Percentiles rank a stretch among this genome's conserved stretches.
These are phyloP conservation scores for Fusarium solani-melongenae DNA, from an alignment of 2,329 filamentous ascomycete genomes.

Conservation along the genomic window DNA sequence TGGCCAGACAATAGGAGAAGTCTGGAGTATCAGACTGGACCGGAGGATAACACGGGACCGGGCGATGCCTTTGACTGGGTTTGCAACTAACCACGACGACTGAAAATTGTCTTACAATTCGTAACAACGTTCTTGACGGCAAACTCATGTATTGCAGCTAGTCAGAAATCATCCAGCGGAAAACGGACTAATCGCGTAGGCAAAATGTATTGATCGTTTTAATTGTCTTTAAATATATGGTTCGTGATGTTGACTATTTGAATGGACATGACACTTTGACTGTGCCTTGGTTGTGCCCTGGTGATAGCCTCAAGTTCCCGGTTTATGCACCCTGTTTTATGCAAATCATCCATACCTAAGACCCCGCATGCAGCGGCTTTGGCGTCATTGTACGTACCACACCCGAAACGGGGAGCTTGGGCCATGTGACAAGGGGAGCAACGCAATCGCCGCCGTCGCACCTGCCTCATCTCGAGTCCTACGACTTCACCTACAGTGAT, in stretches of 20 bases:
- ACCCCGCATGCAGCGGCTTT: constrained; percentile 30
- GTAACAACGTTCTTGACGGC: constrained; percentile 10
- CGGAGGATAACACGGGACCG: not conserved
- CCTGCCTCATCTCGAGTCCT: constrained; percentile 26
- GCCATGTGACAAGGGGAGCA: constrained; percentile 38
- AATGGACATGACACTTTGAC: not conserved
- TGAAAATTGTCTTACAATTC: constrained; percentile 17
- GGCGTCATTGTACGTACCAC: constrained; percentile 36
- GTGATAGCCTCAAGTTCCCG: constrained; percentile 8
- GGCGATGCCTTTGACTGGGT: constrained; percentile 26
- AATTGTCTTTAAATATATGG: not conserved
- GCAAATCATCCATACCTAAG: constrained; percentile 35
- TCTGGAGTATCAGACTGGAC: not conserved
- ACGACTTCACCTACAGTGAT: constrained; percentile 12
- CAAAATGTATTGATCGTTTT: constrained; percentile 36
- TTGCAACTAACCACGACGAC: constrained; percentile 34
- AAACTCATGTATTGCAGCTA: constrained; percentile 18
- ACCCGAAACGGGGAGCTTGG: constrained; percentile 33
- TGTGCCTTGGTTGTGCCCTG: not conserved
- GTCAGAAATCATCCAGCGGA: constrained; percentile 19
- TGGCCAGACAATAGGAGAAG: constrained; percentile 5
- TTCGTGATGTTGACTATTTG: not conserved
- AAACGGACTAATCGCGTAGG: constrained; percentile 44
- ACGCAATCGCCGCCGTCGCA: constrained; percentile 13
- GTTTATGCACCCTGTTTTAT: constrained; percentile 31